Evolutionary conservation across 208 protist species (phyloP).

Genomic region (Trypanosoma platydactyli): DNA sequence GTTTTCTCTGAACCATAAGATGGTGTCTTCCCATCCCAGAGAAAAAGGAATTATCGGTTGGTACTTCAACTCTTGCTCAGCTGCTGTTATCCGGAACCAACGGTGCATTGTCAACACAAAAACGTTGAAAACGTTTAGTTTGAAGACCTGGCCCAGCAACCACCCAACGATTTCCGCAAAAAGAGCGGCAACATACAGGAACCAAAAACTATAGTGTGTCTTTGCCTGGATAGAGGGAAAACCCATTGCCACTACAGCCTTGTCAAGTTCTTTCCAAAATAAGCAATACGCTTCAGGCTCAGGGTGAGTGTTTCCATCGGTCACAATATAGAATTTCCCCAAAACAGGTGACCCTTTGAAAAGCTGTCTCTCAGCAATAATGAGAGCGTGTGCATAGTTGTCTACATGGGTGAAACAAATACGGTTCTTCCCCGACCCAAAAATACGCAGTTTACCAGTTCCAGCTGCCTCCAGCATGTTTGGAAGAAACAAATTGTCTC

Average conservation of each 20-base stretch:
- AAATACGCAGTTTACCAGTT: constrained; percentile 92
- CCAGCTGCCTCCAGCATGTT: constrained; percentile 94
- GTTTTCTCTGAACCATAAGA: constrained; percentile 88
- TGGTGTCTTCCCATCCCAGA: constrained; percentile 88
- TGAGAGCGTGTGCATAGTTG: constrained; percentile 95
- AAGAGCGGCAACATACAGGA: constrained; percentile 86
- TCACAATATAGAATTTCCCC: constrained; percentile 96
- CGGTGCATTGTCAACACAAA: constrained; percentile 95
- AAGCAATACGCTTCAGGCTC: constrained; percentile 86
- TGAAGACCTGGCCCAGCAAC: constrained; percentile 82
- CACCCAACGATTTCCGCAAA: constrained; percentile 71
- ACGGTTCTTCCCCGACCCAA: constrained; percentile 91
- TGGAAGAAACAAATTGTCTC: constrained; percentile 95
- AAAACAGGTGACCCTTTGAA: constrained; percentile 88
- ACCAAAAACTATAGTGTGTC: constrained; percentile 85
- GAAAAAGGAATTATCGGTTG: constrained; percentile 86
- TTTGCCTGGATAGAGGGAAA: constrained; percentile 84
- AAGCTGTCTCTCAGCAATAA: constrained; percentile 90
- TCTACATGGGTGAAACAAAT: constrained; percentile 96
- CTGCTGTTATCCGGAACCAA: constrained; percentile 92
- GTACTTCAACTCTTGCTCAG: constrained; percentile 86
- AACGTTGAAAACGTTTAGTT: constrained; percentile 94
- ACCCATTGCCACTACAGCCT: constrained; percentile 87
- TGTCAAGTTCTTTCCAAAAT: constrained; percentile 93
- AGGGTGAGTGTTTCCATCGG: constrained; percentile 91